A percentile compares a stretch with the other conserved stretches of the same genome.
Conservation (phyloP, 176 grass and related monocot genomes). For the Tillandsia leiboldiana region DNA sequence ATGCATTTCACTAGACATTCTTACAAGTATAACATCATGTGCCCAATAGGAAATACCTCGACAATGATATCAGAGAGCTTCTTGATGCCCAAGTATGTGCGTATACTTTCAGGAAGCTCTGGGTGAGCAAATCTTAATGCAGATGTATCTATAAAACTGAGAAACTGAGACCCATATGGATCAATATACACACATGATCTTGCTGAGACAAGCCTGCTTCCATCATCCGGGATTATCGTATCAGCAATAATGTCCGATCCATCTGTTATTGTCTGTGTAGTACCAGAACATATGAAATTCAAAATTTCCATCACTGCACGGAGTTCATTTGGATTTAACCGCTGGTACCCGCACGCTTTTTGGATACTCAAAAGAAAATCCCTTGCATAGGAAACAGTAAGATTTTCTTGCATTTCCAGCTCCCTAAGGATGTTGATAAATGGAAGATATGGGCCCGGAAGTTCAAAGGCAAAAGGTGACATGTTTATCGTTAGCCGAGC, state of each 20-base stretch:
- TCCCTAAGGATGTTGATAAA: conserved; percentile 82
- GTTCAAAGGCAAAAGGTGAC: conserved; percentile 96
- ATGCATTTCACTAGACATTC: no score
- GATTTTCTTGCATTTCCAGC: conserved; percentile 76
- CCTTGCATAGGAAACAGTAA: conserved; percentile 70
- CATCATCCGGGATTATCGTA: conserved; percentile 91
- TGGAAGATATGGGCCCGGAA: conserved; percentile 67
- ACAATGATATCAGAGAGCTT: conserved; percentile 70
- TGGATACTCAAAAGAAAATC: conserved; percentile 79
- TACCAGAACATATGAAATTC: conserved; percentile 70
- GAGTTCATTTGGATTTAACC: conserved; percentile 94
- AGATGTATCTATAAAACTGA: conserved; percentile 72
- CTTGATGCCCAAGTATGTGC: conserved; percentile 59
- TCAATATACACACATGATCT: conserved; percentile 91
- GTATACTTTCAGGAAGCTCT: conserved; percentile 70
- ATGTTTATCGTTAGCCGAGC: conserved; percentile 77
- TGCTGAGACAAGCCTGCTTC: conserved; percentile 85
- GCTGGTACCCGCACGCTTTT: conserved; percentile 90
- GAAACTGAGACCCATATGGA: conserved; percentile 52
- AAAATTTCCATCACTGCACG: conserved; percentile 83
- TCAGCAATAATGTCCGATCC: conserved; percentile 42
- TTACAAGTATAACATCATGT: no score
- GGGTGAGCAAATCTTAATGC: conserved; percentile 86
- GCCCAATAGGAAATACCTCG: conserved; percentile 46
- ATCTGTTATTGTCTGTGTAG: conserved; percentile 33